These are phyloP conservation scores for Magnolia sinica DNA, from an alignment of 164 flowering plant genomes.

Conservation along the genomic window DNA sequence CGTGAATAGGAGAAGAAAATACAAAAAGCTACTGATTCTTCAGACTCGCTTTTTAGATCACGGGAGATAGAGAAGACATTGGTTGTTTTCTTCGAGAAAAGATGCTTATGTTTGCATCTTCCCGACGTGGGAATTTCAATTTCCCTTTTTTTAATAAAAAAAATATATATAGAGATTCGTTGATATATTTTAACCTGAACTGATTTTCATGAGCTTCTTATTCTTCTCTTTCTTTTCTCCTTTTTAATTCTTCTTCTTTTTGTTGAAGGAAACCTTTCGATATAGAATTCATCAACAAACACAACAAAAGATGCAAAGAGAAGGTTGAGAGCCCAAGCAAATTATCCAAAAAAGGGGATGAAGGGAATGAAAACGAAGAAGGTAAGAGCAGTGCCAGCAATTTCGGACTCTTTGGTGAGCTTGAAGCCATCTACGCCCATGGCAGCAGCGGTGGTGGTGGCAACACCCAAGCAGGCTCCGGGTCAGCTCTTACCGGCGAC, in stretches of 20 bases:
- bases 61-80: not conserved
- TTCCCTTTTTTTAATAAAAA: not conserved
- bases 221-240: not conserved
- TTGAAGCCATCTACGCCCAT: conserved; percentile 32
- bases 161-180: too few relatives aligned
- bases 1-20: not conserved
- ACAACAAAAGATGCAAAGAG: conserved; percentile 7
- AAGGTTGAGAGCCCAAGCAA: conserved; percentile 3
- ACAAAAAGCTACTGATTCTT: conserved; percentile 3
- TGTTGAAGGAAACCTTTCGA: conserved; percentile 23
- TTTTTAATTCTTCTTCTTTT: conserved; percentile 3
- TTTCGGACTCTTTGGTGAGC: conserved; percentile 32
- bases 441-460: conserved; percentile 11
- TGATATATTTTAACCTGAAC: not conserved
- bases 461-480: conserved; percentile 24
- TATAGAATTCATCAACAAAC: not conserved
- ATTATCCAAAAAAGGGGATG: conserved; percentile 6
- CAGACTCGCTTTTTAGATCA: conserved; percentile 2
- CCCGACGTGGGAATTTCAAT: not conserved
- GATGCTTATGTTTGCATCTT: not conserved
- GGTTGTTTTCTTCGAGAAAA: not conserved
- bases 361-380: conserved; percentile 8
- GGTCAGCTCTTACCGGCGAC: conserved; percentile 21
- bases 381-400: conserved; percentile 20
- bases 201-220: not conserved